phyloP scores from a whole-genome alignment of 1,139 yeast genomes.

The Maudiozyma humilis region DNA sequence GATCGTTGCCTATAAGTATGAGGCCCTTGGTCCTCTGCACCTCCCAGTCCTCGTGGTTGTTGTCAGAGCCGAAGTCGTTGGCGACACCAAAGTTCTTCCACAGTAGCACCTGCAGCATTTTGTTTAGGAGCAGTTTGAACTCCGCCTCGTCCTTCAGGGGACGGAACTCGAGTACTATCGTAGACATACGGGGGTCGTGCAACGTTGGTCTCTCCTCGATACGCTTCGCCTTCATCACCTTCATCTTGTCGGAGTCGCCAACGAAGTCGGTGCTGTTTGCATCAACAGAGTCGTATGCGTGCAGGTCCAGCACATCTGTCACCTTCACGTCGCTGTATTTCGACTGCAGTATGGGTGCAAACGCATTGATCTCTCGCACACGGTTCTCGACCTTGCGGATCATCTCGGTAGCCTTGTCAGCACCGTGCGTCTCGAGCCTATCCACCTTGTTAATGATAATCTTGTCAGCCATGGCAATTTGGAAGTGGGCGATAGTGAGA shows the following conservation, averaged over 20 bases:
- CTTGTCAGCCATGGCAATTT: slow-evolving; percentile 83
- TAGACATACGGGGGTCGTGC: slow-evolving; percentile 49
- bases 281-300: slow-evolving; percentile 59
- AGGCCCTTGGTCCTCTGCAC: slow-evolving; percentile 77
- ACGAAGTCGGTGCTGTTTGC: not conserved
- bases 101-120: slow-evolving; percentile 24
- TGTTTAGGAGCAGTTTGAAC: slow-evolving; percentile 15
- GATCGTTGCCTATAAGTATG: slow-evolving; percentile 37
- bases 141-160: slow-evolving; percentile 17
- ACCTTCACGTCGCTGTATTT: slow-evolving; percentile 64
- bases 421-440: slow-evolving; percentile 29
- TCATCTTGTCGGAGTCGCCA: slow-evolving; percentile 21
- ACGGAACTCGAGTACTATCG: slow-evolving; percentile 25
- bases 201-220: slow-evolving; percentile 22
- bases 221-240: slow-evolving; percentile 9
- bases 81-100: slow-evolving; percentile 31
- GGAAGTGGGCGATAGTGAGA: slow-evolving; percentile 78
- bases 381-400: slow-evolving; percentile 31
- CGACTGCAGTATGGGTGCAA: slow-evolving; percentile 62
- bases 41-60: slow-evolving; percentile 35
- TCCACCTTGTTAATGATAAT: slow-evolving; percentile 75
- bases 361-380: slow-evolving; percentile 53
- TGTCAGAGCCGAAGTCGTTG: slow-evolving; percentile 5
- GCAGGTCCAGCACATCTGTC: slow-evolving; percentile 59
- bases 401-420: slow-evolving; percentile 11